Evolutionary conservation across 768 basidiomycete genomes (phyloP), one percentile per base, ranked within the genome.

Genomic region (Cyathus striatus): DNA sequence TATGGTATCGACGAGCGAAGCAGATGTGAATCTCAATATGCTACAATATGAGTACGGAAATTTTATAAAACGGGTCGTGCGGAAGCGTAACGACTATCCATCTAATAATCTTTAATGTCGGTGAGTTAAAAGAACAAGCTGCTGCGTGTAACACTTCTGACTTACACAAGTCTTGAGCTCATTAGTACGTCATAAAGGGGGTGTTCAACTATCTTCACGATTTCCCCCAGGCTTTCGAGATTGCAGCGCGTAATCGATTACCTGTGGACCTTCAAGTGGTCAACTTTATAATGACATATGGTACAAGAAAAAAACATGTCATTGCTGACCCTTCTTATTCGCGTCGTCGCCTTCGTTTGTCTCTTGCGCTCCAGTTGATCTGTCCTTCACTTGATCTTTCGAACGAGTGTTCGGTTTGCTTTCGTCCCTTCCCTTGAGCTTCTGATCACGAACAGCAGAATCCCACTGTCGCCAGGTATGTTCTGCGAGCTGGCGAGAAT

Each of bases 401-500:
- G 21, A 30, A n/a, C 9, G 27, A 9, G 9, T 30, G 9, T 18
- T 18, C 7, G 33, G 6, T 22, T 25, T 14, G 16, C 35, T n/a
- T 23, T 5, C 35, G 21, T 49, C n/a, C 6, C n/a, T 44, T 3
- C 26, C 21, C 20, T 42, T 27, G n/a, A 24, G 38, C 23, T 42
- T 23, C 14, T 33, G 22, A 7, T 51, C 49, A 3, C 51, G 52
- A 12, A 60, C n/a, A n/a, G n/a, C 61, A 22, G 61, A 51, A 41
- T 66, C 60, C 61, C 65, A 69, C 45, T 73, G 73, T 41, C 62
- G 63, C 6, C 63, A 55, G 1, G 73, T 75, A 49, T 73, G 57
- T 3, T 56, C 69, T 5, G 65, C 66, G 7, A 75, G 54, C 42
- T 71, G 62, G 20, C 57, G 59, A 2, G 71, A 65, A 42, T 75